A percentile compares a stretch with the other conserved stretches of the same genome.
Evolutionary conservation across 2,329 filamentous ascomycete genomes (phyloP).

Genomic region (Ophiocordyceps camponoti-saundersi): DNA sequence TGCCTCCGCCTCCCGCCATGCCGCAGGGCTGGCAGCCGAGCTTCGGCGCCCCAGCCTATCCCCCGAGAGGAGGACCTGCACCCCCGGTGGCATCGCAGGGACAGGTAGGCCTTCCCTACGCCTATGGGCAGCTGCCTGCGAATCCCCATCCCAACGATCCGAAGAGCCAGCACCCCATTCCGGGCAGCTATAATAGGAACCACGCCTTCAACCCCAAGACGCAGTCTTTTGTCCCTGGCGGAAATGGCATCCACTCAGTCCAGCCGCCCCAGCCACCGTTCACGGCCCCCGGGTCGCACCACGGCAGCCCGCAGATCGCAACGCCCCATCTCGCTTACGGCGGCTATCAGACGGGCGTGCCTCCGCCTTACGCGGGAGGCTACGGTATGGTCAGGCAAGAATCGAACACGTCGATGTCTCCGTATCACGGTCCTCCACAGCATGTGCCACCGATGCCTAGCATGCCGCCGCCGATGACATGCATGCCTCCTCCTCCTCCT

Average conservation of each 20-base stretch:
- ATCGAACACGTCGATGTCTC: conserved; percentile 34
- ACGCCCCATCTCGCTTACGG: conserved; percentile 32
- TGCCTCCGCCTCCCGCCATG: conserved; percentile 9
- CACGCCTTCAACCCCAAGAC: conserved; percentile 90
- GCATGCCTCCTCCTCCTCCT: conserved; percentile 15
- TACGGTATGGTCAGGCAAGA: conserved; percentile 41
- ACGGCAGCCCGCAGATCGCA: conserved; percentile 35
- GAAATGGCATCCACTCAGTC: conserved; percentile 30
- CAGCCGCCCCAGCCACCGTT: conserved; percentile 30
- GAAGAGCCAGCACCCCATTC: conserved; percentile 65
- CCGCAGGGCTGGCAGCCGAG: conserved; percentile 20
- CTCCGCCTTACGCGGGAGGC: conserved; percentile 28
- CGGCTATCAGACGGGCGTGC: conserved; percentile 27
- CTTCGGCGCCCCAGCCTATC: conserved; percentile 15
- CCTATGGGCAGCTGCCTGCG: conserved; percentile 62
- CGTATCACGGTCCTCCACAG: conserved; percentile 27
- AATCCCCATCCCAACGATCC: conserved; percentile 54
- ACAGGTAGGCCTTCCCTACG: conserved; percentile 38
- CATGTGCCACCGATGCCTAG: conserved; percentile 23
- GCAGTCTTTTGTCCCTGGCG: conserved; percentile 66
- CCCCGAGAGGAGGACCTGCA: conserved; percentile 12
- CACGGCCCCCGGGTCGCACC: conserved; percentile 29
- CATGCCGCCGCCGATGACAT: conserved; percentile 15
- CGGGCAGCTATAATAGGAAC: conserved; percentile 61
- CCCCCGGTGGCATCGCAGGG: conserved; percentile 11